Evolutionary conservation across 2,329 filamentous ascomycete species (phyloP), one percentile per base, ranked within the genome.

Genomic region (Colletotrichum paranaense): DNA sequence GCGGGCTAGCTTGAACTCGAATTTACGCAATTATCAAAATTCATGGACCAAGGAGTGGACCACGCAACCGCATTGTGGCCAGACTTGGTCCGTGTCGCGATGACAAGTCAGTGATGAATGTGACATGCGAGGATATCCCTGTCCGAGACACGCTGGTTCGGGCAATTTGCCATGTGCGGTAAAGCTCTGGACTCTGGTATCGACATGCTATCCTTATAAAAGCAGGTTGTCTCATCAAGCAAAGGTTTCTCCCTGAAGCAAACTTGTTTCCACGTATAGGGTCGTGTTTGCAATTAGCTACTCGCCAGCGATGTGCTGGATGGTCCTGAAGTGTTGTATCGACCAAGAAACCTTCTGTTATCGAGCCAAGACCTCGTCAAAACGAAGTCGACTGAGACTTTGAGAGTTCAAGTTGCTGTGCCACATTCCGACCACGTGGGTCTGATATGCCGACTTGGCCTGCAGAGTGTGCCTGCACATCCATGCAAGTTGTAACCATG

Each of bases 51-150:
- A n/a, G 19, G 42, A 49, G 42, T 53, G 62, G 62, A 52, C n/a
- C 35, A n/a, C 19, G 14, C 38, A 28, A 19, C 56, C 62, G 28
- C 7, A 9, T n/a, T 26, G 58, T 56, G 42, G 55, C 60, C 67
- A 62, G 62, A 66, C 62, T 66, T 62, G 64, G 57, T 28, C 62
- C 65, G 46, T 71, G 56, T 35, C 35, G 6, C 64, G 52, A 58
- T 58, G 24, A 58, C 49, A 63, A 64, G 12, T 62, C 52, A 49
- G 19, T 49, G 42, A n/a, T 49, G 42, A 49, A 11, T 52, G 52
- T 63, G 52, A 11, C 38, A 63, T 53, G 32, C 69, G 59, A 63
- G 65, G 52, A 63, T 32, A 68, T 26, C 65, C 58, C 59, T 72
- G 69, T 53, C 53, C 38, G 53, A 55, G 65, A 58, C 28, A 16